Base-by-base conservation (phyloP, 345 rosid species). In the Hibiscus tridactylites region DNA sequence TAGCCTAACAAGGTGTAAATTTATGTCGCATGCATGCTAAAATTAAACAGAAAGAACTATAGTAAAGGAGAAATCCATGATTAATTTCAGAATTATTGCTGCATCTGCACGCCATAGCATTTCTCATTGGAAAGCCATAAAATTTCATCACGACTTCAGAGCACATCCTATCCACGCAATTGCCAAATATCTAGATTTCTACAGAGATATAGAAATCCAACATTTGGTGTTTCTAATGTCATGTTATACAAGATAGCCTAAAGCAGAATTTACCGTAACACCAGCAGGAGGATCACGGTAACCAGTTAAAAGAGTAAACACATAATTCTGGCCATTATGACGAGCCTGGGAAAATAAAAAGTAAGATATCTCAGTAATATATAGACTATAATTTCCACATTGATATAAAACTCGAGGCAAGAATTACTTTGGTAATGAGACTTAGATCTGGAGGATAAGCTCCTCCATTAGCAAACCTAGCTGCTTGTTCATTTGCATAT, bases 271-370 rank as follows among this genome's bases (percentile, higher is more conserved):
- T 86, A 96, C 99, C 72, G 83, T 73, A 74, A 96, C 83, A 56
- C 99, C 99, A 81, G 99, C 98, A 76, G 99, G 99, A 81, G 99
- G 98, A 74, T 96, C 99, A 78, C 77, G 98, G 73, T 96, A 96
- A 75, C 99, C 99, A 31, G 98, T 96, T 71, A 96, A 81, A 76
- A 96, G 99, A 67, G 97, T 78, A 80, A 96, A 92, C 46, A 96
- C 99, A 74, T 92, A 96, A 75, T 92, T 96, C 83, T 93, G 99
- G 61, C 99, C 98, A 74, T 89, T 88, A 87, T 96, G 99, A 71
- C 99, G 98, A 79, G 99, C 99, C 99, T 96, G 85, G 70, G 66
- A 84, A 58, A 71, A 52, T 31, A 74, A 66, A 56, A 31, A 28
- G 10, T 77, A 15, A 69, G 69, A 57, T 33, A 65, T 37, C 56